Evolutionary conservation across 441 rosid genomes (phyloP).

Genomic region (Gossypium gossypioides): DNA sequence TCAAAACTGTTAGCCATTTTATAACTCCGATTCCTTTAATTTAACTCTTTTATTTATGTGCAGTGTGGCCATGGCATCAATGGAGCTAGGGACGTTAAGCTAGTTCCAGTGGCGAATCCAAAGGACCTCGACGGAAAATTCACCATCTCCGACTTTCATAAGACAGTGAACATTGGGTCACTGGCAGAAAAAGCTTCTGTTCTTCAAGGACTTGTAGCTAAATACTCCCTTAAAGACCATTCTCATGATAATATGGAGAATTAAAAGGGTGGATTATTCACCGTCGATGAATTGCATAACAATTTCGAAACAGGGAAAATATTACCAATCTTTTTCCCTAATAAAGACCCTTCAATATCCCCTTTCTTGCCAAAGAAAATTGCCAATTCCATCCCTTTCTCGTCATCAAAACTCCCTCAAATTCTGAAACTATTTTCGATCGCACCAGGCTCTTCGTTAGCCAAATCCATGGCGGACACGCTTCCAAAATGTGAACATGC

Average conservation of each 20-base stretch:
- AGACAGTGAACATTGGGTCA: not conserved
- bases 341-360: constrained; percentile 13
- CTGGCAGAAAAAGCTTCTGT: not conserved
- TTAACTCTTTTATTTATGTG: not conserved
- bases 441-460: constrained; percentile 48
- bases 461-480: constrained; percentile 49
- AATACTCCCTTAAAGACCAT: not conserved
- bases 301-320: constrained; percentile 24
- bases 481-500: constrained; percentile 39
- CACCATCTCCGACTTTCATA: not conserved
- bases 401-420: constrained; percentile 31
- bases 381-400: constrained; percentile 22
- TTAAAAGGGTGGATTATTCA: not conserved
- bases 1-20: too few species aligned
- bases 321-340: constrained; percentile 21
- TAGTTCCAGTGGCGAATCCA: not conserved
- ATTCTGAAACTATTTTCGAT: constrained; percentile 52
- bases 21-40: too few species aligned
- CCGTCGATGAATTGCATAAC: not conserved
- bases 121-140: not conserved
- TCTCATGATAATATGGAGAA: constrained; percentile 10
- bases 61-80: not conserved
- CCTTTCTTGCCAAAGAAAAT: constrained; percentile 29
- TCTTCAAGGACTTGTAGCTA: not conserved
- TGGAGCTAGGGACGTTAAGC: not conserved